Evolutionary conservation across 768 basidiomycete genomes (phyloP).

Genomic region (Chlorophyllum brunneum): DNA sequence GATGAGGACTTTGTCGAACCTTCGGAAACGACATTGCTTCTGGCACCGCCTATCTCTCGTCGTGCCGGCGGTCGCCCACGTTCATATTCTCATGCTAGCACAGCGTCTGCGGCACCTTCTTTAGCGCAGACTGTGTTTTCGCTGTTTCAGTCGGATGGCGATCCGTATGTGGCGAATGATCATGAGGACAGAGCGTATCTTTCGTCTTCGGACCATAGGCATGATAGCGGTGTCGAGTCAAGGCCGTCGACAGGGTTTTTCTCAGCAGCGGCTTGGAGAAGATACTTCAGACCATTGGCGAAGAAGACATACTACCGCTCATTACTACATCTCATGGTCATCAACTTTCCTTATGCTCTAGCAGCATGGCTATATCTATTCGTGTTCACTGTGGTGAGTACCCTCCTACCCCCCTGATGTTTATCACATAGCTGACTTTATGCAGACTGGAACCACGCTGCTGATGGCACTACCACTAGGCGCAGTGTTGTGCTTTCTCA

Average conservation of each 20-base stretch:
- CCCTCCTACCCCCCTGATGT: background rate
- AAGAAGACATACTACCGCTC: constrained; percentile 58
- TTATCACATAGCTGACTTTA: background rate
- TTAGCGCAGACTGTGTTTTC: constrained; percentile 68
- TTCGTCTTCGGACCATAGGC: constrained; percentile 9
- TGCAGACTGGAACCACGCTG: constrained; percentile 71
- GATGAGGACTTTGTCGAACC: constrained; percentile 25
- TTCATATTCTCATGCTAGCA: constrained; percentile 56
- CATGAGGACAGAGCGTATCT: constrained; percentile 18
- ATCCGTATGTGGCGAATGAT: constrained; percentile 27
- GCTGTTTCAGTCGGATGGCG: constrained; percentile 55
- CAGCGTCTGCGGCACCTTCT: constrained; percentile 54
- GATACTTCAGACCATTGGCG: constrained; percentile 64
- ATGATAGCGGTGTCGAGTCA: background rate
- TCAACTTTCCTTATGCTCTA: constrained; percentile 80
- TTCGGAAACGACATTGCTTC: constrained; percentile 47
- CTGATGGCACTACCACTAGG: constrained; percentile 79
- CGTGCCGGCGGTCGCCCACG: constrained; percentile 36
- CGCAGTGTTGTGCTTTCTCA: constrained; percentile 71
- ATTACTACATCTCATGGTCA: constrained; percentile 61
- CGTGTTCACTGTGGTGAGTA: constrained; percentile 72
- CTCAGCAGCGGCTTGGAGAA: constrained; percentile 36
- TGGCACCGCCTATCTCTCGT: constrained; percentile 25
- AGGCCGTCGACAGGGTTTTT: constrained; percentile 21
- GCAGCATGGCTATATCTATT: constrained; percentile 78